Base-by-base conservation (phyloP, 345 rosid genomes). In the Bretschneidera sinensis region DNA sequence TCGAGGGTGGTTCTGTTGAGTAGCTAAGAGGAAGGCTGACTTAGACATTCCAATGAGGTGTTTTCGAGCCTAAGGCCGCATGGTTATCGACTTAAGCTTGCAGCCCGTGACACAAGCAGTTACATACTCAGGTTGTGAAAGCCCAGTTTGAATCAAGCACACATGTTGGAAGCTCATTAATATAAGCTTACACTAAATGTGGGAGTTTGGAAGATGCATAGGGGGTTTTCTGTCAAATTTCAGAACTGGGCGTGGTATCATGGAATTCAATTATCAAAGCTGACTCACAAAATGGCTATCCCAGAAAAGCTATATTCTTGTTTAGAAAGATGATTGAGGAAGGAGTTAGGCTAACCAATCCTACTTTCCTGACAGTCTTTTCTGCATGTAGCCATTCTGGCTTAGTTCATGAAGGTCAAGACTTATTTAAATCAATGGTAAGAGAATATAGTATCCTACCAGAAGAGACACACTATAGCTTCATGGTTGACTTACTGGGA, bases 371-470 rank as follows among this genome's bases (percentile, higher is more conserved):
- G 13, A 72, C 65, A 16, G 61, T 62, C 62, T 61, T 72, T 48
- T 72, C 69, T 14, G 69, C 65, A 11, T 72, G 69, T 58, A 72
- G 76, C 65, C 72, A 72, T 45, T 58, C 72, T 18, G 71, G 76
- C 52, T 53, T 62, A 31, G 33, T 63, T 56, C 53, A 54, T n/a
- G 65, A 67, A 9, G 76, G 72, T 48, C 68, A 57, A 20, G 71
- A 72, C 25, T n/a, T 72, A 24, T 72, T 66, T 19, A 50, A 72
- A 34, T 62, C 65, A 48, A 72, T 72, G 72, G 35, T 28, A 20
- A 48, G 17, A 20, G 55, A 63, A 19, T 59, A 67, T 0, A 43
- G 39, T 55, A 43, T 72, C 54, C 49, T 17, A 51, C 76, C 72
- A 17, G 76, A 72, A 16, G 72, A 67, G 54, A 65, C 69, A 35